Base-by-base conservation (phyloP, 2,329 filamentous ascomycete species). In the Pseudocercospora eumusae region DNA sequence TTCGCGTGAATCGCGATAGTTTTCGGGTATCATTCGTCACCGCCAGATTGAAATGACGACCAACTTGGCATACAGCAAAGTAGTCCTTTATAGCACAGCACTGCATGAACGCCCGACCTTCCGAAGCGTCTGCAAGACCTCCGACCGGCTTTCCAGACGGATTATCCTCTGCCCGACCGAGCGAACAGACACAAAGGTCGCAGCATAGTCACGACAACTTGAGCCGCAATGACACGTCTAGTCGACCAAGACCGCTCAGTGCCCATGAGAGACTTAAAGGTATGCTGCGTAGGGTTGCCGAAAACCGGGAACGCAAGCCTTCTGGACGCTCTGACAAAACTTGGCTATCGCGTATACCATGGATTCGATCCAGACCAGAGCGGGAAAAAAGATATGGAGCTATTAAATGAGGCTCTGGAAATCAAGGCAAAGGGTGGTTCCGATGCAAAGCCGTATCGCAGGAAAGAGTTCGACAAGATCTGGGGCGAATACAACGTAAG, bases 401-500 rank as follows among this genome's bases (percentile, higher is more conserved):
- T 63, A 58, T 63, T 60, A 54, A 40, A 36, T 56, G 57, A 63
- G 18, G 57, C 61, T 2, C 18, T 59, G 55, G 45, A 50, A 25
- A 49, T 56, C 15, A 62, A 59, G 40, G 47, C 44, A 13, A 47
- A 47, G 8, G 44, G 44, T 1, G 44, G 44, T 2, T 33, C 52
- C 31, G 53, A 45, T 27, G 23, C 23, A 8, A 27, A 36, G 13
- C 44, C 25, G 13, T 62, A 62, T 33, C 49, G 49, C 6, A 25
- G 27, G 21, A 20, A 20, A 27, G 49, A 62, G 8, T 67, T 66
- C 31, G 65, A 68, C 49, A 57, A 60, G 54, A 63, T 63, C 25
- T 59, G 61, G 13, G 65, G 66, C 28, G 60, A 62, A 36, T 66
- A 63, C 40, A 61, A 65, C 28, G 44, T 47, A 9, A 47, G 44